Percentiles rank a stretch among this genome's conserved stretches.
Conservation (phyloP, 2,329 filamentous ascomycete species). For the Colletotrichum ledebouriae region DNA sequence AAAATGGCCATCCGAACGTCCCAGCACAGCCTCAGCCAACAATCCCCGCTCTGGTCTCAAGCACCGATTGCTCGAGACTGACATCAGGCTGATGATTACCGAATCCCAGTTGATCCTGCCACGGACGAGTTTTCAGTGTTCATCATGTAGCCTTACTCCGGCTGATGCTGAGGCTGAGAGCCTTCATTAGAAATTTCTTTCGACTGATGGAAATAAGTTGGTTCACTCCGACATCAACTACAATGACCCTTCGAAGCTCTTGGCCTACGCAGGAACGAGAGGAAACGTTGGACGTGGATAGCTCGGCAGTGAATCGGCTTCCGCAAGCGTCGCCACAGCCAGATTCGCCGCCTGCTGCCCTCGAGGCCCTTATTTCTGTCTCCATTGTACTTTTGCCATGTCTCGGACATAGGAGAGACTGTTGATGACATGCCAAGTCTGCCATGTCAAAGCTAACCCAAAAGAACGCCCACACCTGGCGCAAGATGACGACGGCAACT, state of each 20-base stretch:
- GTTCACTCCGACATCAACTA: too few species aligned
- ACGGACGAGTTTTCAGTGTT: background rate
- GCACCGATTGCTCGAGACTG: constrained; percentile 5
- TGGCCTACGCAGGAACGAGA: background rate
- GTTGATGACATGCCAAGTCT: constrained; percentile 36
- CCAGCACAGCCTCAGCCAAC: constrained; percentile 4
- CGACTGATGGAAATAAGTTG: too few species aligned
- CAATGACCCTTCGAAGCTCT: too few species aligned
- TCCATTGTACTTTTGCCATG: background rate
- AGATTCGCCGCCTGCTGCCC: background rate
- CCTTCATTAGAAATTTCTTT: too few species aligned
- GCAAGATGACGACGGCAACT: constrained; percentile 32
- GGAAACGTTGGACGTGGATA: background rate
- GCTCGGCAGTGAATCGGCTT: too few species aligned
- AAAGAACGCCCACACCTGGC: background rate
- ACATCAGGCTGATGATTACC: background rate
- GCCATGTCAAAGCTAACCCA: constrained; percentile 18
- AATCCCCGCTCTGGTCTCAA: background rate
- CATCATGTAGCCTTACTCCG: background rate
- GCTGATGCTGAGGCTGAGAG: constrained; percentile 7
- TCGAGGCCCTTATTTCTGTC: background rate
- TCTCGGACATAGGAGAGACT: constrained; percentile 23
- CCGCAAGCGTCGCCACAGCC: too few species aligned
- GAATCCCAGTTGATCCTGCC: background rate
- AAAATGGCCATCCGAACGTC: constrained; percentile 13